Base-by-base conservation (phyloP, 2,329 filamentous ascomycete genomes). In the Fusarium liriodendri region DNA sequence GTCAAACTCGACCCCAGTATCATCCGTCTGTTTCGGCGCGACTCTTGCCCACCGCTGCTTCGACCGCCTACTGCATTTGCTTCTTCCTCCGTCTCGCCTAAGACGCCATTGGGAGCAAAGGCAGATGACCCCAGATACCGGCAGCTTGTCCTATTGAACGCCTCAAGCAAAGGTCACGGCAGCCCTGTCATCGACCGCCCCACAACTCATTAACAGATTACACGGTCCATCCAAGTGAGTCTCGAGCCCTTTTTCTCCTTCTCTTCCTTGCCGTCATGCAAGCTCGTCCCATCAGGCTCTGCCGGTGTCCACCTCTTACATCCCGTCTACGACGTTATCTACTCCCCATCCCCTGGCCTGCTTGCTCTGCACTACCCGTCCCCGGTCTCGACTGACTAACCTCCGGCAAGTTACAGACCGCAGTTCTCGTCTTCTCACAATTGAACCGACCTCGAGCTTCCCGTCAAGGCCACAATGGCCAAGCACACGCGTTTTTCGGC, bases 381-480 rank as follows among this genome's bases (percentile, higher is more conserved):
- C 71, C 75, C 60, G 52, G 65, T 67, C 68, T 70, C 58, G 58
- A 69, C 68, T 71, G 62, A 69, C 76, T 75, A 73, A 75, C 69
- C 63, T 61, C 50, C 47, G 61, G 67, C 67, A 57, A 75, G 69
- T 62, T 52, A 61, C 63, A 64, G 69, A 55, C 62, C 69, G 60
- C 66, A 69, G 57, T 60, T 64, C 71, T 32, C 62, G 59, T 50
- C 4, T 58, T 60, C 62, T 55, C 55, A 45, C 66, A 37, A 72
- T 67, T 75, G 62, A 72, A 57, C 65, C 72, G 62, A 72, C 71
- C 58, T 64, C 62, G 50, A 68, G 58, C 50, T 62, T 47, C 64
- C 65, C 67, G 69, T 63, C 69, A 71, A 76, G 86, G 87, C 85
- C 85, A 81, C 73, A 66, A 90, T 90, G 88, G 87, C 87, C 84